Evolutionary conservation across 345 rosid species (phyloP).

Genomic region (Corymbia maculata): DNA sequence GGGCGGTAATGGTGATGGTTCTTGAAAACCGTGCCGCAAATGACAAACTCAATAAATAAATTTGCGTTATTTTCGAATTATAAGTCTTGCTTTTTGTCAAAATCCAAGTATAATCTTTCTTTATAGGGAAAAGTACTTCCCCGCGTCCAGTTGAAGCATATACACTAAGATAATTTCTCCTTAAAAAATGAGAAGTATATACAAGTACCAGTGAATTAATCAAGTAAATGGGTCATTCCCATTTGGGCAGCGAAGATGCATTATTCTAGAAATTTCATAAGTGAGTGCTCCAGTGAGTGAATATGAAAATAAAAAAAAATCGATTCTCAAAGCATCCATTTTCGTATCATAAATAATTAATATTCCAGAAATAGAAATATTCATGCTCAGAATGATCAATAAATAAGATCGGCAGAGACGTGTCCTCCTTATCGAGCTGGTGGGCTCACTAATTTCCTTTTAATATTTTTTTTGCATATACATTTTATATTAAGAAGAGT

Average conservation of each 20-base stretch:
- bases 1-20: not conserved
- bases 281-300: not conserved
- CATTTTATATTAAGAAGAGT: not conserved
- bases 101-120: not conserved
- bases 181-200: not conserved
- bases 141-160: not conserved
- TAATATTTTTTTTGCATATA: not conserved
- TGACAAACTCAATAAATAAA: not conserved
- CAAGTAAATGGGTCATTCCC: not conserved
- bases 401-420: not conserved
- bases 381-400: not conserved
- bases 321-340: not conserved
- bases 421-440: not conserved
- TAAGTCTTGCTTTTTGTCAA: not conserved
- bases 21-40: not conserved
- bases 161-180: not conserved
- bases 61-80: not conserved
- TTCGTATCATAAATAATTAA: not conserved
- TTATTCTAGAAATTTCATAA: not conserved
- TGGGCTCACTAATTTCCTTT: not conserved
- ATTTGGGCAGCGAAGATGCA: not conserved
- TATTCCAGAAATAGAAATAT: not conserved
- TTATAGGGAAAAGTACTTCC: not conserved
- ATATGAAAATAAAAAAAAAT: rapidly evolving
- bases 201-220: not conserved